Base-by-base conservation (phyloP, 805 yeast species). In the Spathaspora girioi region DNA sequence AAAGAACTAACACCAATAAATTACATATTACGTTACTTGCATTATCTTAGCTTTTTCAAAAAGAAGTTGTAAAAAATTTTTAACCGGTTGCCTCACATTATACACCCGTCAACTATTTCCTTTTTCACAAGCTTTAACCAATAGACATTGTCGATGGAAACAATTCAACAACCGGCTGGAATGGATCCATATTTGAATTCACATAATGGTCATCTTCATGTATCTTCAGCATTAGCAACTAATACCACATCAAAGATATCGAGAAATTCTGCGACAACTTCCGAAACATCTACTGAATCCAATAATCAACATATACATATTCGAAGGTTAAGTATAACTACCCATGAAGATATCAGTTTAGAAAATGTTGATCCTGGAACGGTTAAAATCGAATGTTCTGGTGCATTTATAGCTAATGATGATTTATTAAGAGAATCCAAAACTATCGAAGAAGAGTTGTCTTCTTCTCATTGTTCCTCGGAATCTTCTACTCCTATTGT, bases 381-480 rank as follows among this genome's bases (percentile, higher is more conserved):
- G 10, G 70, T 75, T 45, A 62, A 64, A 43, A 73, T 75, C 47
- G 79, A 75, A 50, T 72, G 77, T 58, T 68, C 75, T 2, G 78
- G 77, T 5, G 78, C 79, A 0, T 75, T 65, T 51, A 75, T 75
- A 8, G 79, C 76, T 50, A 74, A 73, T 51, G 78, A 73, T 54
- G 67, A 68, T 48, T 56, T 73, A 45, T 56, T 73, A 26, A 59
- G 68, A 29, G 64, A 64, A 19, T 38, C 53, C 15, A 41, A 23
- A 45, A 18, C 23, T 26, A 42, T 29, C 18, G 26, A 12, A 8
- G 43, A 41, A 10, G 50, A 52, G 7, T 41, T 46, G 5, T 32
- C 48, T 19, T 48, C 58, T 6, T 49, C 59, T 5, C 47, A 53
- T 5, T 46, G 56, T 1, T 53, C 63, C 4, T 57, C 63, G 8